These are phyloP conservation scores for Rhodosporidiobolus odoratus DNA, from an alignment of 768 basidiomycete species.

Conservation along the genomic window DNA sequence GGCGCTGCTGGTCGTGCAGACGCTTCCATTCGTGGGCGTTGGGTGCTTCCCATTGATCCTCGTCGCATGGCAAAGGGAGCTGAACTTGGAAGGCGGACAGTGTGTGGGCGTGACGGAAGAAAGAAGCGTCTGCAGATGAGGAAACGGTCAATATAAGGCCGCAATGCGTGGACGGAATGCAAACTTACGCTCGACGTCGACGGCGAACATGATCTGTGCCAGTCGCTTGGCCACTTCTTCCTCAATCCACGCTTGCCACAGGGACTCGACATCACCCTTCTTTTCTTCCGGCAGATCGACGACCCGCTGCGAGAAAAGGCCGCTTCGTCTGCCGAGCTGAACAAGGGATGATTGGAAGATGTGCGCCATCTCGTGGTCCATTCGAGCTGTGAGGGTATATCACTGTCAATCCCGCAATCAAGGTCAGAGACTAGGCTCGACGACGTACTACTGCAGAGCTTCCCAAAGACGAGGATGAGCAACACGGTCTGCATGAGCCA, in stretches of 20 bases:
- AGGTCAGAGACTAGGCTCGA: not conserved
- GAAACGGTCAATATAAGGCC: slow-evolving; percentile 52
- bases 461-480: slow-evolving; percentile 35
- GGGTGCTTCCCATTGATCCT: slow-evolving; percentile 40
- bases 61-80: slow-evolving; percentile 39
- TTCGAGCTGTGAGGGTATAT: slow-evolving; percentile 14
- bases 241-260: slow-evolving; percentile 37
- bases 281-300: slow-evolving; percentile 14
- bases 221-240: slow-evolving; percentile 37
- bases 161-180: not conserved
- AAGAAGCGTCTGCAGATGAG: slow-evolving; percentile 72
- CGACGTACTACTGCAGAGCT: slow-evolving; percentile 34
- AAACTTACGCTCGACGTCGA: slow-evolving; percentile 40
- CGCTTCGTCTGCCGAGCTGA: slow-evolving; percentile 30
- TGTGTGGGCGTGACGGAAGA: slow-evolving; percentile 60
- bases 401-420: not conserved
- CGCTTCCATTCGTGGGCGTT: slow-evolving; percentile 35
- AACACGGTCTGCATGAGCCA: slow-evolving; percentile 40
- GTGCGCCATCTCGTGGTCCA: slow-evolving; percentile 39
- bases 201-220: slow-evolving; percentile 33
- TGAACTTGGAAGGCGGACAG: slow-evolving; percentile 43
- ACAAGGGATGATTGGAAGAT: slow-evolving; percentile 31
- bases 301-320: slow-evolving; percentile 30
- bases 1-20: slow-evolving; percentile 22
- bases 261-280: slow-evolving; percentile 21